Percentiles rank a stretch among this genome's conserved stretches.
phyloP scores from a whole-genome alignment of 352 stramenopile species.

The Phytophthora melonis region DNA sequence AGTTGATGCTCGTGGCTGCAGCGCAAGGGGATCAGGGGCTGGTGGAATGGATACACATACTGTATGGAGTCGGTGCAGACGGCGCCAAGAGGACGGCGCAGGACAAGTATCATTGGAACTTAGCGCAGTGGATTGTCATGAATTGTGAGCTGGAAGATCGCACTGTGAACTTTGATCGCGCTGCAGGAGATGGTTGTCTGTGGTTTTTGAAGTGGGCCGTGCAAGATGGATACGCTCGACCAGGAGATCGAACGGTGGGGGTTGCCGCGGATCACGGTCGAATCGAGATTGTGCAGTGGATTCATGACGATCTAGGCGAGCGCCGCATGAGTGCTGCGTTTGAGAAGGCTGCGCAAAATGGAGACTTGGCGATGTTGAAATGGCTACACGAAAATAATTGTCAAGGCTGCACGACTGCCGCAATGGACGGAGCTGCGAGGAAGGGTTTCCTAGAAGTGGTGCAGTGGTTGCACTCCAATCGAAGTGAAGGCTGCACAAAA shows the following conservation, averaged over 20 bases:
- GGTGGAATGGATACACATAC: conserved; percentile 15
- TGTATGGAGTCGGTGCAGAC: conserved; percentile 13
- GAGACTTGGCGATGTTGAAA: conserved; percentile 26
- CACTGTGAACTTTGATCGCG: conserved; percentile 24
- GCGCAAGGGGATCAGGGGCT: conserved; percentile 15
- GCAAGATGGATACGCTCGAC: neutral
- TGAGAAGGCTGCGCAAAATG: conserved; percentile 22
- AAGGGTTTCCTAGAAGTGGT: conserved; percentile 32
- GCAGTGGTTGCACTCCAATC: conserved; percentile 25
- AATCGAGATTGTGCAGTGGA: conserved; percentile 19
- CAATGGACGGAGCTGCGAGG: conserved; percentile 31
- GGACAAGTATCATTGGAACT: conserved; percentile 17
- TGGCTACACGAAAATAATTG: conserved; percentile 29
- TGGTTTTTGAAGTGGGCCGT: conserved; percentile 26
- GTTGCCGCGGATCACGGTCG: conserved; percentile 23
- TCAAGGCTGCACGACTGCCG: conserved; percentile 24
- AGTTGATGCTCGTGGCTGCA: conserved; percentile 20
- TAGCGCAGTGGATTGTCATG: conserved; percentile 14
- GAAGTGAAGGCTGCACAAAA: conserved; percentile 24
- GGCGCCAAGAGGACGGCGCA: conserved; percentile 14
- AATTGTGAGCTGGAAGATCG: conserved; percentile 25
- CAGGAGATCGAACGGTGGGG: conserved; percentile 20
- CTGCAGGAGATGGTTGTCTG: conserved; percentile 17
- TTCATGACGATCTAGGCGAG: conserved; percentile 19
- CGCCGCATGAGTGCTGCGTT: conserved; percentile 10